A percentile compares a stretch with the other conserved stretches of the same genome.
Evolutionary conservation across 176 grass and related monocot genomes (phyloP).

Genomic region (Carex cristatella): DNA sequence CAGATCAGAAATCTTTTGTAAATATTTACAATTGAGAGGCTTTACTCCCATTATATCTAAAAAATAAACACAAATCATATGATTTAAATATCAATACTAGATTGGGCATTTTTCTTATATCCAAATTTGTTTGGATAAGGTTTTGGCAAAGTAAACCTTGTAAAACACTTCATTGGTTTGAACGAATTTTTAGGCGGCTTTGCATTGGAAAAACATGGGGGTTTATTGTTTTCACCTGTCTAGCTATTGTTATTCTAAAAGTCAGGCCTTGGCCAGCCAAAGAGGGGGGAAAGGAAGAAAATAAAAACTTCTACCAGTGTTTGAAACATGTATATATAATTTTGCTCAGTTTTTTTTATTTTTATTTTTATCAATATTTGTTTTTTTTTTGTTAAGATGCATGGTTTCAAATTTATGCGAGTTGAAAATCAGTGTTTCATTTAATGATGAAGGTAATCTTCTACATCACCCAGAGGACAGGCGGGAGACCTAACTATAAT

Average conservation of each 20-base stretch:
- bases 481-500: too few relatives aligned
- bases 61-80: too few relatives aligned
- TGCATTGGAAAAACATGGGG: conserved; percentile 6
- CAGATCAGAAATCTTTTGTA: too few relatives aligned
- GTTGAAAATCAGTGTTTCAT: too few relatives aligned
- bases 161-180: conserved; percentile 26
- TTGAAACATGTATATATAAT: too few relatives aligned
- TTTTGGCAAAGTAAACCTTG: conserved; percentile 15
- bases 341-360: too few relatives aligned
- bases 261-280: not conserved
- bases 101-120: not conserved
- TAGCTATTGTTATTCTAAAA: not conserved
- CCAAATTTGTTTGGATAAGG: not conserved
- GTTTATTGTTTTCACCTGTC: not conserved
- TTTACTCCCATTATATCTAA: too few relatives aligned
- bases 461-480: not conserved
- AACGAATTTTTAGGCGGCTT: conserved; percentile 13
- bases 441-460: too few relatives aligned
- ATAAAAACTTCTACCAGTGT: not conserved
- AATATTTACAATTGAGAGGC: too few relatives aligned
- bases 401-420: too few relatives aligned
- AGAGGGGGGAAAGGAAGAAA: not conserved
- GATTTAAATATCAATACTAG: not conserved
- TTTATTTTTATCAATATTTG: too few relatives aligned
- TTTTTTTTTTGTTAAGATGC: too few relatives aligned